These are phyloP conservation scores for Synchytrium microbalum DNA, from an alignment of 371 early-diverging fungal genomes.

Conservation along the genomic window DNA sequence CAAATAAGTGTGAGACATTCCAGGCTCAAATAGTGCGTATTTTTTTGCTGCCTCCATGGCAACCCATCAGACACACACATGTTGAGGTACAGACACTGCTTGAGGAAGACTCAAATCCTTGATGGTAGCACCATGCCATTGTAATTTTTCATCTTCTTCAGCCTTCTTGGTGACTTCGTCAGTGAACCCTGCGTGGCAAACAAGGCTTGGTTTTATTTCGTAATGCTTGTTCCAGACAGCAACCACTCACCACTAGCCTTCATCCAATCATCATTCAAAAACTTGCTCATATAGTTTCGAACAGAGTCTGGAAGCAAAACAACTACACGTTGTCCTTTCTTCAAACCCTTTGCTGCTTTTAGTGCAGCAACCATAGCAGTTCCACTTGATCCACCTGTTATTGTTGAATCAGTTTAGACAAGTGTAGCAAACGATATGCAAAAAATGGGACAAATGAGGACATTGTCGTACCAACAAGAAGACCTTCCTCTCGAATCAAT, in stretches of 20 bases:
- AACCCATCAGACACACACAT: constrained; percentile 22
- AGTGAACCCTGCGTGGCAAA: no score
- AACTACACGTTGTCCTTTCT: constrained; percentile 81
- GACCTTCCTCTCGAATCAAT: constrained; percentile 91
- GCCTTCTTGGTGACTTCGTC: constrained; percentile 58
- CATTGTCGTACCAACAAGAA: constrained; percentile 50
- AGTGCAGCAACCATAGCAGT: constrained; percentile 83
- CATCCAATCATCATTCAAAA: constrained; percentile 37
- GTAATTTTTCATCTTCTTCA: constrained; percentile 33
- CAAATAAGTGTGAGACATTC: no score
- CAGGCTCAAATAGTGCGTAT: constrained; percentile 6
- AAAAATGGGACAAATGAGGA: not conserved
- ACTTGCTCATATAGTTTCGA: constrained; percentile 97
- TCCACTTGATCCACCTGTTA: constrained; percentile 88
- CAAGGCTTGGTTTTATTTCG: no score
- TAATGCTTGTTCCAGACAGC: not conserved
- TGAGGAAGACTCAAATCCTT: constrained; percentile 65
- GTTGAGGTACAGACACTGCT: constrained; percentile 66
- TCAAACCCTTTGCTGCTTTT: constrained; percentile 71
- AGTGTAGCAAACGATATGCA: not conserved
- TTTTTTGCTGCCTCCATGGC: not conserved
- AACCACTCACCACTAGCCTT: constrained; percentile 54
- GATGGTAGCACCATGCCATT: constrained; percentile 75
- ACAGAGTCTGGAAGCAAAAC: constrained; percentile 94
- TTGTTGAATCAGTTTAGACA: not conserved